Percentiles rank a stretch among this genome's conserved stretches.
Evolutionary conservation across 2,329 filamentous ascomycete genomes (phyloP).

Genomic region (Helotiales sp.): DNA sequence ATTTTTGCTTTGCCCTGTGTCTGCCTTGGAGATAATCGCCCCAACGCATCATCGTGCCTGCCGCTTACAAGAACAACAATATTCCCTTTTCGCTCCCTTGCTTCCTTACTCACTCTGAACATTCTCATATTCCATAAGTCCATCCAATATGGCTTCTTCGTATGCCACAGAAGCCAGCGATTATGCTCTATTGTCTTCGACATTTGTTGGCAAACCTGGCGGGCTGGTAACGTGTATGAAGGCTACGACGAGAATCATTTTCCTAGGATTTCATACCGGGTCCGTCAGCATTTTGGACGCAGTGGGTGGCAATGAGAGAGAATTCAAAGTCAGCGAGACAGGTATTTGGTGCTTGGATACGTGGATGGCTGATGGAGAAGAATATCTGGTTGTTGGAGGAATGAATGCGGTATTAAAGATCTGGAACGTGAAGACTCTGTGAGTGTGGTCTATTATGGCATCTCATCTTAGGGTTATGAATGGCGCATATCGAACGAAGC

Average conservation of each 20-base stretch:
- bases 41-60: no score
- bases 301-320: not conserved
- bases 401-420: not conserved
- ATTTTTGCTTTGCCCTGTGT: no score
- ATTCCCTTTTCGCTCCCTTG: no score
- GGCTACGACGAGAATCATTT: not conserved
- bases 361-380: constrained; percentile 1
- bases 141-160: not conserved
- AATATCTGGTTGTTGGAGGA: constrained; percentile 2
- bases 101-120: no score
- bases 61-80: no score
- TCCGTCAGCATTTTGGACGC: not conserved
- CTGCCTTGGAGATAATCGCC: no score
- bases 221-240: not conserved
- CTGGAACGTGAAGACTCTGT: constrained; percentile 1
- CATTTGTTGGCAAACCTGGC: not conserved
- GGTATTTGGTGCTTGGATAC: constrained; percentile 6
- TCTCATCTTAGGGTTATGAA: no score
- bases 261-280: constrained; percentile 2
- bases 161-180: not conserved
- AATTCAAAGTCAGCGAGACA: not conserved
- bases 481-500: no score
- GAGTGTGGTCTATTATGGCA: no score
- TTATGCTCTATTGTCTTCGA: not conserved
- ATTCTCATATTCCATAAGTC: no score